These are phyloP conservation scores for Penicillium sp. DNA, from an alignment of 2,329 filamentous ascomycete species.

Conservation along the genomic window DNA sequence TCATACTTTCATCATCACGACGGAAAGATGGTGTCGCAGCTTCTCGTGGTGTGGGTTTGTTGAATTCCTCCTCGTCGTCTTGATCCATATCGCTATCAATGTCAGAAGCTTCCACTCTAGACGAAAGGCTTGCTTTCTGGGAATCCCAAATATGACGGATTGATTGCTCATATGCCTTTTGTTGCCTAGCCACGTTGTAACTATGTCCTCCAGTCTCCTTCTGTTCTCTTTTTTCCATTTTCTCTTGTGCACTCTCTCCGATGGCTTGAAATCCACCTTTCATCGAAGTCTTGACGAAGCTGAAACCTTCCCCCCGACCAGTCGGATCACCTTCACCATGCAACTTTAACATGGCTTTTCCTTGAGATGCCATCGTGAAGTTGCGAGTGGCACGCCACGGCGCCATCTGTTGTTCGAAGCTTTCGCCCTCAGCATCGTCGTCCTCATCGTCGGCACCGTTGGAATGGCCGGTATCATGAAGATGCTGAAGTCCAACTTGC, in stretches of 20 bases:
- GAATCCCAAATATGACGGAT: slow-evolving; percentile 91
- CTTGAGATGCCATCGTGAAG: slow-evolving; percentile 87
- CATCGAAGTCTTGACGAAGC: slow-evolving; percentile 97
- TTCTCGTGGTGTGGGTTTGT: slow-evolving; percentile 60
- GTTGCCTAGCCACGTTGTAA: slow-evolving; percentile 95
- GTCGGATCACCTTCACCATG: slow-evolving; percentile 95
- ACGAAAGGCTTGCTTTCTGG: slow-evolving; percentile 74
- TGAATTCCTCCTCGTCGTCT: slow-evolving; percentile 44
- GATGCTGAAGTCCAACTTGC: slow-evolving; percentile 88
- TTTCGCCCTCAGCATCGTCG: slow-evolving; percentile 66
- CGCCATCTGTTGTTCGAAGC: slow-evolving; percentile 81
- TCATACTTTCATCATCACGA: slow-evolving; percentile 70
- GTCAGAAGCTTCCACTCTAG: slow-evolving; percentile 70
- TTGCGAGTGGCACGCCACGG: slow-evolving; percentile 97
- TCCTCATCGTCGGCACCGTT: slow-evolving; percentile 63
- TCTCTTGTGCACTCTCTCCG: slow-evolving; percentile 82
- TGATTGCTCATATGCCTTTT: slow-evolving; percentile 84
- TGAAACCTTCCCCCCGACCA: slow-evolving; percentile 88
- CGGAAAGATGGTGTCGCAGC: slow-evolving; percentile 55
- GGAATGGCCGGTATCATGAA: slow-evolving; percentile 86
- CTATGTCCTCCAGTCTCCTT: slow-evolving; percentile 78
- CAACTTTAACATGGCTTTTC: slow-evolving; percentile 94
- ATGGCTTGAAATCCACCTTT: slow-evolving; percentile 94
- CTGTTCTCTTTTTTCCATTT: slow-evolving; percentile 71
- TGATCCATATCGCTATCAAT: slow-evolving; percentile 61